Base-by-base conservation (phyloP, 108 stramenopile genomes). In the Aureococcus anophagefferens region DNA sequence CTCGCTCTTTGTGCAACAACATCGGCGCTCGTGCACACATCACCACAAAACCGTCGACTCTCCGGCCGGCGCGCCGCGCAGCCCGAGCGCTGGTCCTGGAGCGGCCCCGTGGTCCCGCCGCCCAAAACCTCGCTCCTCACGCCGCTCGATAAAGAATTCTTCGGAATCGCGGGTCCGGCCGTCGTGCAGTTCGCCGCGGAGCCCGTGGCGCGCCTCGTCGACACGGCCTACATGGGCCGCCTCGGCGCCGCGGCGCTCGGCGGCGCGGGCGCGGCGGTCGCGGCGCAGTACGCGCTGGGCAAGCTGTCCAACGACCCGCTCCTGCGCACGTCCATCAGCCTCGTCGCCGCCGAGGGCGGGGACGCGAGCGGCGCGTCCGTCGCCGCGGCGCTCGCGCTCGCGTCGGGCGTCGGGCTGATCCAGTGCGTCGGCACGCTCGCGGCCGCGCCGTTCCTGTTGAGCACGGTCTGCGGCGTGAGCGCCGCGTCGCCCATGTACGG, bases 291-390 rank as follows among this genome's bases (percentile, higher is more conserved):
- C 80, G 84, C 93, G 11, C 81, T 94, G 28, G 81, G 85, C 1
- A 94, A 94, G 72, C 77, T 94, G 35, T 92, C 92, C 83, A 93
- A 93, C 78, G 93, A 94, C 79, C 96, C 93, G 15, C 72, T 94
- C 46, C 68, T 93, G n/a, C 73, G 92, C 35, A 93, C 93, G 18
- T 83, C 82, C 63, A 94, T 92, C 44, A 90, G 88, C 63, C 75
- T 94, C 70, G 96, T 96, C 21, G 93, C 93, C 16, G 81, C 86
- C 65, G 80, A 89, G 73, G 88, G 87, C 83, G 89, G 89, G 25
- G 85, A 80, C 65, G 75, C 80, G 15, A 34, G 85, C 68, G 76
- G 79, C 33, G 75, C 62, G 63, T 89, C 89, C 11, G 90, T 94
- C 0, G 83, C 87, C 17, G 86, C 90, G n/a, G 94, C 94, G 18